Base-by-base conservation (phyloP, 106 monocot species). In the Acorus calamus region DNA sequence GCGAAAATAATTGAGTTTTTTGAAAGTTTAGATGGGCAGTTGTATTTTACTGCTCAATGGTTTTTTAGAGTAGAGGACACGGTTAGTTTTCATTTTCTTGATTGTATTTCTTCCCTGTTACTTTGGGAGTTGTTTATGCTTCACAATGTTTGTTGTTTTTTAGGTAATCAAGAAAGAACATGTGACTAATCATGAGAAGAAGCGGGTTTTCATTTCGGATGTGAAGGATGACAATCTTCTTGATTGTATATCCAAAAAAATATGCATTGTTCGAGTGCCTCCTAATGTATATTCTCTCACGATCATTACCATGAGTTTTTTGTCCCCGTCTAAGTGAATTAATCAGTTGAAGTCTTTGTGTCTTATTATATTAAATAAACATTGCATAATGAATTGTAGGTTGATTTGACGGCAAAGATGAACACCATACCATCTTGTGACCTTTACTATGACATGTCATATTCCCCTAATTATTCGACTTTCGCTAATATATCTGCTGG, bases 401-500 rank as follows among this genome's bases (percentile, higher is more conserved):
- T 69, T 55, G 61, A 73, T 52, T 4, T 69, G 49, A n/a, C 46
- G 11, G 73, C 54, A 0, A 81, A 73, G 56, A 10, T 14, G 45
- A 42, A 68, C 42, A 7, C 13, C 0, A 62, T 73, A 8, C 51
- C 67, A 11, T 12, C 68, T 8, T 73, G 79, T 47, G 67, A 77
- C 60, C 13, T 66, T 12, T 69, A 75, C 47, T 85, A 78, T 57
- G 81, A 78, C 12, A 74, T 74, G 75, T 74, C 76, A 0, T 73
- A 66, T 52, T 57, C 71, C 0, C 44, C 76, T 8, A 64, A 71
- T 5, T 88, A 84, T 73, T 73, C 80, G 3, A 71, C 84, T 5
- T 88, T 88, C 71, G 51, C 69, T 2, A 81, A 81, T 50, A 42
- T 84, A 28, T 57, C 76, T n/a, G 5, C 7, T 3, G 78, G 79